Evolutionary conservation across 306 rosid species (phyloP), one percentile per base, ranked within the genome.

Genomic region (Casuarina glauca): DNA sequence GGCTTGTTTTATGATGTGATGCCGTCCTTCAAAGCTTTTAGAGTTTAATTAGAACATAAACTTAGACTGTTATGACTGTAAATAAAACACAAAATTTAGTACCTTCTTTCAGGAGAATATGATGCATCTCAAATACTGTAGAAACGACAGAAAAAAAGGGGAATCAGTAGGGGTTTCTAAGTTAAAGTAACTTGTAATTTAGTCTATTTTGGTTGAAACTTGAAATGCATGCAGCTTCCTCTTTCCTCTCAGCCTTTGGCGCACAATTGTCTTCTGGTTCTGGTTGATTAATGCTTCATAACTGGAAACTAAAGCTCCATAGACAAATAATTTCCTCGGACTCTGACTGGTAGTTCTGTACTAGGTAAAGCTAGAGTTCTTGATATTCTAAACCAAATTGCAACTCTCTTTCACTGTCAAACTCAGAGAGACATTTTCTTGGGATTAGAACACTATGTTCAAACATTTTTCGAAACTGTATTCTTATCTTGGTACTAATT

Each of bases 401-500:
- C 44, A 36, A 2, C 1, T 5, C 20, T 36, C 10, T 5, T 19
- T 12, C 0, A 15, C 43, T 4, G 42, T 12, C 43, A 11, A 5
- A 12, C 9, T 35, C 45, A 36, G 9, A 16, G 26, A n/a, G 4
- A 55, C 32, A n/a, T 9, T 0, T 57, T 63, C 12, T 63, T 63
- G 38, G 20, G 54, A 35, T 20, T 68, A 48, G 63, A 45, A 58
- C 39, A 20, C 26, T 66, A 36, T 4, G 46, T 32, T 68, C 48
- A 15, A 11, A 19, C 42, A 38, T 51, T 54, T 53, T 80, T 52
- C 11, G 12, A 48, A 35, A 3, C 15, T 67, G 16, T 55, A 32
- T 74, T n/a, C 66, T 77, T 50, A 70, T 61, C 17, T 66, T 45
- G 26, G 63, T 60, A 13, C 66, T 74, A 71, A 69, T 86, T 78